Evolutionary conservation across 1,284 basidiomycete species (phyloP).

Genomic region (Vanrija pseudolonga): DNA sequence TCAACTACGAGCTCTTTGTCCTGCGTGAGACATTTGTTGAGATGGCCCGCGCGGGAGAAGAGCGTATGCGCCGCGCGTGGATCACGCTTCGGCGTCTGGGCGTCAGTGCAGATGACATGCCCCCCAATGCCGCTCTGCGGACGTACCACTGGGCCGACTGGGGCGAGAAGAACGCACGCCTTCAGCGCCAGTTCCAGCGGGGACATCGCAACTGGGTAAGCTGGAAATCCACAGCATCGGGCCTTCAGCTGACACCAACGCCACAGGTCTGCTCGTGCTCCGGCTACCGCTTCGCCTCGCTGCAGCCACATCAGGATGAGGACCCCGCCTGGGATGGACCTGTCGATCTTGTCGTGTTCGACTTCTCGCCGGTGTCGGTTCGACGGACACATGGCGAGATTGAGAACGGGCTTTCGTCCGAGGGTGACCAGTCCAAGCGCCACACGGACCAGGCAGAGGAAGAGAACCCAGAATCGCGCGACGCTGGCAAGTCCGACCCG

Average conservation of each 20-base stretch:
- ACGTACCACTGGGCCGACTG: constrained; percentile 38
- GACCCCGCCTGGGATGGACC: background rate
- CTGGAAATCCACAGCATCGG: background rate
- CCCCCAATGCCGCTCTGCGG: background rate
- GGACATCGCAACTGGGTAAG: constrained; percentile 37
- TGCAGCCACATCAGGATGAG: constrained; percentile 7
- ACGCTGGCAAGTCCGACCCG: too few relatives aligned
- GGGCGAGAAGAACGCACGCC: constrained; percentile 32
- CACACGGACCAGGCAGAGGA: background rate
- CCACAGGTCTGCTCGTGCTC: constrained; percentile 45
- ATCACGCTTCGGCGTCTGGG: constrained; percentile 20
- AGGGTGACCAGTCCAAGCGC: too few relatives aligned
- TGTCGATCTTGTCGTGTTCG: too few relatives aligned
- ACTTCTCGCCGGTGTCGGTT: too few relatives aligned
- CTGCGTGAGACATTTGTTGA: constrained; percentile 53
- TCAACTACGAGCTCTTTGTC: constrained; percentile 51
- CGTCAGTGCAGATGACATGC: constrained; percentile 12
- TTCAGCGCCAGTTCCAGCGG: constrained; percentile 30
- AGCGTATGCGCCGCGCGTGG: constrained; percentile 41
- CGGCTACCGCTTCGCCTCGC: constrained; percentile 43
- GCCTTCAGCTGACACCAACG: background rate
- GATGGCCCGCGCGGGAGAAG: constrained; percentile 46
- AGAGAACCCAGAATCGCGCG: background rate
- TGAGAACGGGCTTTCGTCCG: too few relatives aligned
- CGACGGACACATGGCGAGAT: too few relatives aligned